phyloP scores from a whole-genome alignment of 176 grass and related monocot genomes.

The Chloris gayana region DNA sequence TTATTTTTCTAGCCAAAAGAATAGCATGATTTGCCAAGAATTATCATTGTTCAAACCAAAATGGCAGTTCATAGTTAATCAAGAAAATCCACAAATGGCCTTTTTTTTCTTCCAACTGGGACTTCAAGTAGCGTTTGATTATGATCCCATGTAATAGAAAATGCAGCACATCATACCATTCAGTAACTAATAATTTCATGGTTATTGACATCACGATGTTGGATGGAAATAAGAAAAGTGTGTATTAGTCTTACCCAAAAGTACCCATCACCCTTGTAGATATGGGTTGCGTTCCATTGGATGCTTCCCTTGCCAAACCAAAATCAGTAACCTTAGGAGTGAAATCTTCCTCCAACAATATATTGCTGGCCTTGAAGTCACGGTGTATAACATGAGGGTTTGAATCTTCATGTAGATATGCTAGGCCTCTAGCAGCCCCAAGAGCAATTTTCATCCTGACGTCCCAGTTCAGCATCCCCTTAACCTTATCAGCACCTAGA shows the following conservation, averaged over 20 bases:
- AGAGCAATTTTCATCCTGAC: constrained; percentile 89
- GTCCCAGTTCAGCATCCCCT: constrained; percentile 83
- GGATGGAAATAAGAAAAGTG: constrained; percentile 20
- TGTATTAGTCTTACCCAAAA: constrained; percentile 70
- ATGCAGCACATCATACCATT: neutral
- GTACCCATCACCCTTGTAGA: constrained; percentile 95
- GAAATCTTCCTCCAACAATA: constrained; percentile 95
- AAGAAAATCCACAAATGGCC: neutral
- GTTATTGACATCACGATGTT: constrained; percentile 2
- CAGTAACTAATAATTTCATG: neutral
- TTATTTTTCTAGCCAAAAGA: constrained; percentile 33
- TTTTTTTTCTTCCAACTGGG: neutral
- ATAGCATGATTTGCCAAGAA: neutral
- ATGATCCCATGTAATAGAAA: constrained; percentile 12
- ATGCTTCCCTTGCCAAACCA: constrained; percentile 93
- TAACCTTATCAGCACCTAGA: constrained; percentile 81
- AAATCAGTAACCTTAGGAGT: constrained; percentile 97
- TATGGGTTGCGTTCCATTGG: constrained; percentile 73
- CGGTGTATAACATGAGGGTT: constrained; percentile 98
- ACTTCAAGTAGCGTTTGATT: neutral
- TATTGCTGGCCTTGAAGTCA: constrained; percentile 94
- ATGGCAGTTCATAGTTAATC: neutral
- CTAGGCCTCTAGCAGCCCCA: constrained; percentile 93
- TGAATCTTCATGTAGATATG: constrained; percentile 94
- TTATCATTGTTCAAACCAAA: neutral